Evolutionary conservation across 208 protist species (phyloP).

Genomic region (Acanthamoeba triangularis): DNA sequence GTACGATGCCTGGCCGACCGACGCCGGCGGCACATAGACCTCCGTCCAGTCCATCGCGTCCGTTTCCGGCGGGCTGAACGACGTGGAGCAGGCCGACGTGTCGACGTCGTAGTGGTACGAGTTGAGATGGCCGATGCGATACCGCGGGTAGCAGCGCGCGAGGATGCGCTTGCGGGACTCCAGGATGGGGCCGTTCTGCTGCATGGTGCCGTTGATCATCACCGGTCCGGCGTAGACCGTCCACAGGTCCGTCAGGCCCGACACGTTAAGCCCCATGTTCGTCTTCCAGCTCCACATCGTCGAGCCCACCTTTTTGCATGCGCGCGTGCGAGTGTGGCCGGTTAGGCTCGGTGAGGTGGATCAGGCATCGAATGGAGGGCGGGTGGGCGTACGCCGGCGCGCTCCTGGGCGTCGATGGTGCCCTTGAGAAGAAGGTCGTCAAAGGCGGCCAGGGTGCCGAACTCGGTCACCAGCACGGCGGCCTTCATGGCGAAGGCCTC

Average conservation of each 20-base stretch:
- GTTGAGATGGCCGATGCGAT: neutral
- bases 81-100: too few species aligned
- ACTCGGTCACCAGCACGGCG: constrained; percentile 14
- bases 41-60: neutral
- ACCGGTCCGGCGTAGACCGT: constrained; percentile 9
- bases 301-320: neutral
- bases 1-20: neutral
- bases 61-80: neutral
- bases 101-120: neutral
- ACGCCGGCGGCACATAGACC: neutral
- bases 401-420: constrained; percentile 17
- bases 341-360: too few species aligned
- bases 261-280: neutral
- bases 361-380: neutral
- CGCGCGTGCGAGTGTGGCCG: too few species aligned
- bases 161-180: neutral
- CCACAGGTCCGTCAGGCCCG: constrained; percentile 8
- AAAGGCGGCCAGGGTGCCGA: neutral
- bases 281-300: constrained; percentile 34
- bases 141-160: neutral
- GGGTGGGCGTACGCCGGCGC: neutral
- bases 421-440: neutral
- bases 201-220: constrained; percentile 31
- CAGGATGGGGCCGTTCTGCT: neutral
- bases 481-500: constrained; percentile 15